Percentiles rank a stretch among this genome's conserved stretches.
Evolutionary conservation across 495 filamentous ascomycete genomes (phyloP).

Genomic region (Bombardia bombarda): DNA sequence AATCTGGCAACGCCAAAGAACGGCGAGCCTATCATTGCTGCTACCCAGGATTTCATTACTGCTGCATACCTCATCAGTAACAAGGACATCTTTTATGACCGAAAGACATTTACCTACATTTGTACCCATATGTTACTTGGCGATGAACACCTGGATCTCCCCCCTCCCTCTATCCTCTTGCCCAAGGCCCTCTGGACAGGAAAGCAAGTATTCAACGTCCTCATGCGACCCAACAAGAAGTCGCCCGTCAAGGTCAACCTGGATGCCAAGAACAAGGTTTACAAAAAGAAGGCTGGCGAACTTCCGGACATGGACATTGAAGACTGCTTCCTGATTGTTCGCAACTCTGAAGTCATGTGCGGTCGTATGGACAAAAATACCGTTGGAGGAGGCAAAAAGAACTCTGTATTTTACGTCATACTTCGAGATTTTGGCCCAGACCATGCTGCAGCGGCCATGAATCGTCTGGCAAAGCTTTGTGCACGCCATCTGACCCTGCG

Average conservation of each 20-base stretch:
- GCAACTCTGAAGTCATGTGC: slow-evolving; percentile 97
- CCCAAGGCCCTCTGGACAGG: slow-evolving; percentile 91
- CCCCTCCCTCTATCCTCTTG: slow-evolving; percentile 76
- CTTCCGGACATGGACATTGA: slow-evolving; percentile 70
- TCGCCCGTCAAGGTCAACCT: slow-evolving; percentile 81
- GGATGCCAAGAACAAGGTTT: slow-evolving; percentile 86
- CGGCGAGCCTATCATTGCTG: slow-evolving; percentile 95
- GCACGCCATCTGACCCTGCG: slow-evolving; percentile 81
- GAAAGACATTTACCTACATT: slow-evolving; percentile 76
- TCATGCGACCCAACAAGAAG: slow-evolving; percentile 83
- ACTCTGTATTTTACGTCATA: slow-evolving; percentile 94
- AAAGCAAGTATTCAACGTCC: slow-evolving; percentile 92
- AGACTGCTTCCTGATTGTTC: slow-evolving; percentile 82
- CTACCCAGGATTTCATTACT: slow-evolving; percentile 98
- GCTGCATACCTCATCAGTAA: slow-evolving; percentile 84
- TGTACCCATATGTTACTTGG: slow-evolving; percentile 91
- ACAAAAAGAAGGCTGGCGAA: slow-evolving; percentile 41
- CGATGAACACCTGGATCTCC: slow-evolving; percentile 66
- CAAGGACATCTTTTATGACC: slow-evolving; percentile 89
- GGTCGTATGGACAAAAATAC: slow-evolving; percentile 97
- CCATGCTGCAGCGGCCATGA: slow-evolving; percentile 86
- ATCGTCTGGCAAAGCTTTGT: slow-evolving; percentile 81
- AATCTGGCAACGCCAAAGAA: slow-evolving; percentile 94
- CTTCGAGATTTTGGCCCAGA: slow-evolving; percentile 89
- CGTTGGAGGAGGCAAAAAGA: slow-evolving; percentile 93